A percentile compares a stretch with the other conserved stretches of the same genome.
phyloP scores from a whole-genome alignment of 805 yeast genomes.

The Wickerhamomyces hampshirensis region DNA sequence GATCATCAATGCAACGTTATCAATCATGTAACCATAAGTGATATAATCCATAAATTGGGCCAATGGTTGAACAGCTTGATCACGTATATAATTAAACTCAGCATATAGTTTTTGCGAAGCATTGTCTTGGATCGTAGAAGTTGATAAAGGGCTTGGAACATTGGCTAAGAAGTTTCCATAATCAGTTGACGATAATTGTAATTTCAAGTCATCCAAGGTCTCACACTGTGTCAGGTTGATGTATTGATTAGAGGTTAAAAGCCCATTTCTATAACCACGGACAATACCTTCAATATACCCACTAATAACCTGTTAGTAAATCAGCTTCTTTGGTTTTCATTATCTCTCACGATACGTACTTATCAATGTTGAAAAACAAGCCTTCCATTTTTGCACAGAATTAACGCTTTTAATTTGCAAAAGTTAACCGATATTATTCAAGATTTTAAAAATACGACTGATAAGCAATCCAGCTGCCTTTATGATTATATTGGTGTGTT shows the following conservation, averaged over 20 bases:
- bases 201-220: constrained; percentile 84
- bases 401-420: no score
- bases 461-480: neutral
- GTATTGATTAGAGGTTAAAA: constrained; percentile 75
- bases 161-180: constrained; percentile 88
- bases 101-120: constrained; percentile 69
- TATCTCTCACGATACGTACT: constrained; percentile 16
- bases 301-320: constrained; percentile 22
- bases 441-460: neutral
- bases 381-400: constrained; percentile 67
- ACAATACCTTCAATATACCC: constrained; percentile 95
- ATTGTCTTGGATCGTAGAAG: constrained; percentile 79
- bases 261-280: constrained; percentile 87
- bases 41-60: constrained; percentile 85
- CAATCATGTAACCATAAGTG: constrained; percentile 97
- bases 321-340: neutral
- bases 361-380: constrained; percentile 80
- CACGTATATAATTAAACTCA: constrained; percentile 80
- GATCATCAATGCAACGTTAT: constrained; percentile 91
- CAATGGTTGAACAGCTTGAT: constrained; percentile 78
- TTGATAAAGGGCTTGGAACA: constrained; percentile 76
- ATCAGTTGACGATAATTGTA: constrained; percentile 93
- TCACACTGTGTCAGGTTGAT: constrained; percentile 95
- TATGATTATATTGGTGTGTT: neutral
- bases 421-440: no score